Percentiles rank a stretch among this genome's conserved stretches.
Evolutionary conservation across 1,284 basidiomycete species (phyloP).

Genomic region (Cutaneotrichosporon dermatis): DNA sequence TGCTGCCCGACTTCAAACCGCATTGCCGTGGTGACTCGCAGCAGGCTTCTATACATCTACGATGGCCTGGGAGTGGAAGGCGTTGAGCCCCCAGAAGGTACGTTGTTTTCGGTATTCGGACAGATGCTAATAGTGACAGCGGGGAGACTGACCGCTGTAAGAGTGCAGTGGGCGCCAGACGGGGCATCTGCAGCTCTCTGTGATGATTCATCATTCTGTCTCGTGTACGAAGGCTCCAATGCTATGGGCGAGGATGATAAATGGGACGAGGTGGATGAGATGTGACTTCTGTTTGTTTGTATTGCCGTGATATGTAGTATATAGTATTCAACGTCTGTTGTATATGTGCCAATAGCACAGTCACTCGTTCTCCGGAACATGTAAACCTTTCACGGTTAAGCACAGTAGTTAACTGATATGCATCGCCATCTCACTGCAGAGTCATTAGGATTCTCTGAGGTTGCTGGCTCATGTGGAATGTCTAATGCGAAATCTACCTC

Average conservation of each 20-base stretch:
- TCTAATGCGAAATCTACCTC: too few relatives aligned
- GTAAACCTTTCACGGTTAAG: too few relatives aligned
- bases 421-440: too few relatives aligned
- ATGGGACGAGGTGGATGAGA: neutral
- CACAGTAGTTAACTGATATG: too few relatives aligned
- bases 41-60: slow-evolving; percentile 33
- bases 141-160: too few relatives aligned
- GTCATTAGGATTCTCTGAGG: too few relatives aligned
- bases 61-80: slow-evolving; percentile 38
- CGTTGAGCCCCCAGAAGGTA: slow-evolving; percentile 35
- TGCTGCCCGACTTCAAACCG: slow-evolving; percentile 26
- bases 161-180: slow-evolving; percentile 35
- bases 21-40: slow-evolving; percentile 21
- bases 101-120: slow-evolving; percentile 6
- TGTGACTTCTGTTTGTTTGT: too few relatives aligned
- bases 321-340: too few relatives aligned
- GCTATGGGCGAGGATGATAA: neutral
- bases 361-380: too few relatives aligned
- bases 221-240: neutral
- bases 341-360: too few relatives aligned
- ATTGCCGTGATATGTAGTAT: too few relatives aligned
- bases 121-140: neutral
- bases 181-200: slow-evolving; percentile 28
- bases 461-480: too few relatives aligned
- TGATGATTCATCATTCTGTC: slow-evolving; percentile 11